These are phyloP conservation scores for Microdochium bolleyi DNA, from an alignment of 2,329 filamentous ascomycete genomes.

Conservation along the genomic window DNA sequence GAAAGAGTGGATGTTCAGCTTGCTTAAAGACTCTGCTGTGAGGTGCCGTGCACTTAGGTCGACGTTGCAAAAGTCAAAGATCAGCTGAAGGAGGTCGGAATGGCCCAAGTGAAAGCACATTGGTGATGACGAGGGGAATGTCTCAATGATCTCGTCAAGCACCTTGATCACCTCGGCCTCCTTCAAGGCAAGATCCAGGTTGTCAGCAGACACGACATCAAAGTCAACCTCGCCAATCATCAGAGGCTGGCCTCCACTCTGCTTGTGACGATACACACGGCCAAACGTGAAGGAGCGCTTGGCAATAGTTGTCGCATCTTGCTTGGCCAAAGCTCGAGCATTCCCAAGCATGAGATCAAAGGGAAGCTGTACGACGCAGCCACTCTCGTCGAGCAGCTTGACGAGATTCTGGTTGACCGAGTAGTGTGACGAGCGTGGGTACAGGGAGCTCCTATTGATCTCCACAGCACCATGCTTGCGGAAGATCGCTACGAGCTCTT, in stretches of 20 bases:
- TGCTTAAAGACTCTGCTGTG: constrained; percentile 78
- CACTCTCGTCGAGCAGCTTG: constrained; percentile 72
- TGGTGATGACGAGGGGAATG: constrained; percentile 67
- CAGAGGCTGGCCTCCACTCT: constrained; percentile 71
- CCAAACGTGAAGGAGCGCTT: constrained; percentile 83
- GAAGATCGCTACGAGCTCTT: constrained; percentile 70
- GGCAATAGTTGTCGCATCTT: constrained; percentile 49
- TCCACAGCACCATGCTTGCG: constrained; percentile 85
- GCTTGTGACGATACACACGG: constrained; percentile 73
- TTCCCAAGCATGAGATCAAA: constrained; percentile 88
- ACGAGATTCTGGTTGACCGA: constrained; percentile 57
- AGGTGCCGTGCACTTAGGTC: constrained; percentile 57
- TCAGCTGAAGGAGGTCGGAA: constrained; percentile 72
- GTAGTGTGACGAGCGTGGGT: constrained; percentile 79
- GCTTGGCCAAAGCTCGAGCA: constrained; percentile 73
- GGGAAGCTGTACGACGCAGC: constrained; percentile 86
- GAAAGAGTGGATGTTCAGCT: constrained; percentile 72
- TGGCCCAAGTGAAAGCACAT: constrained; percentile 93
- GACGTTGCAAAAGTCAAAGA: constrained; percentile 88
- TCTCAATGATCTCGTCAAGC: constrained; percentile 77
- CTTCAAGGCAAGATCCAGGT: constrained; percentile 75
- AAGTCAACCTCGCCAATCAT: constrained; percentile 90
- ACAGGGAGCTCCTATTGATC: constrained; percentile 63
- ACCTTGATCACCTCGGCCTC: constrained; percentile 94
- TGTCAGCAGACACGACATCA: constrained; percentile 82